Evolutionary conservation across 75 land plant species (phyloP).

Genomic region (Selaginella tamariscina): DNA sequence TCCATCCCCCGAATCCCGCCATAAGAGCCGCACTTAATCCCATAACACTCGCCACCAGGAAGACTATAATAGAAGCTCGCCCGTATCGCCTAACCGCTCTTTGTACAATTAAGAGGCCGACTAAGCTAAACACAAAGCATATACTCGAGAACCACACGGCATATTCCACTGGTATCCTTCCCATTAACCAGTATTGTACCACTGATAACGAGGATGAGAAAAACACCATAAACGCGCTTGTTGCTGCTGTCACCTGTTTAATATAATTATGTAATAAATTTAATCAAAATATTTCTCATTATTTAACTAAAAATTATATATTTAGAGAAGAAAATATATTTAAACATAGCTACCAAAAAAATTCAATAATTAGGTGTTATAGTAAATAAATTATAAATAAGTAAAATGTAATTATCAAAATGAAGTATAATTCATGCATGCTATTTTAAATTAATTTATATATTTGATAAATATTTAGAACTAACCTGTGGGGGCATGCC

Average conservation of each 20-base stretch:
- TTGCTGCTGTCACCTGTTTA: constrained; percentile 65
- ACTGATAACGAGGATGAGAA: constrained; percentile 79
- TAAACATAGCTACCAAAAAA: too few species aligned
- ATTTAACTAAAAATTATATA: neutral
- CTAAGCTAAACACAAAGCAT: constrained; percentile 41
- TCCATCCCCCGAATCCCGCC: constrained; percentile 43
- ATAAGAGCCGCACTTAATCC: constrained; percentile 56
- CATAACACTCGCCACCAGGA: constrained; percentile 56
- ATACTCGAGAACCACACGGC: constrained; percentile 37
- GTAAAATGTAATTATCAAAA: neutral
- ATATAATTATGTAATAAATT: constrained; percentile 7
- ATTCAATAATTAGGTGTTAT: too few species aligned
- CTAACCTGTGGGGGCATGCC: constrained; percentile 71
- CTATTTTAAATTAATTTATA: neutral
- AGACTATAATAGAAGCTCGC: constrained; percentile 59
- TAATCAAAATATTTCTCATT: neutral
- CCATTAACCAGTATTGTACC: constrained; percentile 59
- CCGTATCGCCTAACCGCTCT: constrained; percentile 38
- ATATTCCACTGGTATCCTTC: constrained; percentile 38
- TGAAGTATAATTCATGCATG: neutral
- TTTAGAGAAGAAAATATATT: neutral
- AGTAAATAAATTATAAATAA: neutral
- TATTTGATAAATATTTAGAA: neutral
- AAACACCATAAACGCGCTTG: constrained; percentile 67
- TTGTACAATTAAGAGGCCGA: constrained; percentile 52